Evolutionary conservation across 2,329 filamentous ascomycete genomes (phyloP).

Genomic region (Domatiomyces globalis): DNA sequence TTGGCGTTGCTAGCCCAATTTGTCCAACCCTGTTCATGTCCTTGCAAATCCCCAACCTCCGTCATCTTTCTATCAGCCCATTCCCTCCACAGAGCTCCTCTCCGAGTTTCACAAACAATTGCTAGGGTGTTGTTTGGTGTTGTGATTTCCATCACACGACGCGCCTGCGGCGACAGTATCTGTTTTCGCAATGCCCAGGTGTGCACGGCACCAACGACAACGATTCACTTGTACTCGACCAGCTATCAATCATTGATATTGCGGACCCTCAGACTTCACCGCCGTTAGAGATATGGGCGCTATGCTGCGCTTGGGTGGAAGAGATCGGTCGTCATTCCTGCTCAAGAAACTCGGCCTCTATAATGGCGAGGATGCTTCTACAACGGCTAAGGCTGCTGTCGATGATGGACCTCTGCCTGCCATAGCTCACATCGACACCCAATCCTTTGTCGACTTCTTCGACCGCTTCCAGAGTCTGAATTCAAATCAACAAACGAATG

Average conservation of each 20-base stretch:
- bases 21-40: neutral
- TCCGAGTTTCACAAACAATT: neutral
- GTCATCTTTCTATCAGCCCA: neutral
- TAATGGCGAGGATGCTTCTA: slow-evolving; percentile 3
- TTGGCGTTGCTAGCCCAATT: neutral
- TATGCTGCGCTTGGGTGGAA: slow-evolving; percentile 10
- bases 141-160: neutral
- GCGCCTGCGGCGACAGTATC: neutral
- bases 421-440: slow-evolving; percentile 12
- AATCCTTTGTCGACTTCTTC: slow-evolving; percentile 13
- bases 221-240: neutral
- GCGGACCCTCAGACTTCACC: neutral
- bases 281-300: slow-evolving; percentile 7
- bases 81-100: neutral
- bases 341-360: slow-evolving; percentile 8
- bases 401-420: slow-evolving; percentile 4
- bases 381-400: slow-evolving; percentile 3
- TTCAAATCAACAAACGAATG: neutral
- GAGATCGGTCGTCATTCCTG: slow-evolving; percentile 13
- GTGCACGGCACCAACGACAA: neutral
- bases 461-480: slow-evolving; percentile 7
- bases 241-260: neutral
- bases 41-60: neutral
- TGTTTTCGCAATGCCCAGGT: neutral
- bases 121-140: neutral